Percentiles rank a stretch among this genome's conserved stretches.
Evolutionary conservation across 345 rosid species (phyloP).

Genomic region (Rhizophora mangle): DNA sequence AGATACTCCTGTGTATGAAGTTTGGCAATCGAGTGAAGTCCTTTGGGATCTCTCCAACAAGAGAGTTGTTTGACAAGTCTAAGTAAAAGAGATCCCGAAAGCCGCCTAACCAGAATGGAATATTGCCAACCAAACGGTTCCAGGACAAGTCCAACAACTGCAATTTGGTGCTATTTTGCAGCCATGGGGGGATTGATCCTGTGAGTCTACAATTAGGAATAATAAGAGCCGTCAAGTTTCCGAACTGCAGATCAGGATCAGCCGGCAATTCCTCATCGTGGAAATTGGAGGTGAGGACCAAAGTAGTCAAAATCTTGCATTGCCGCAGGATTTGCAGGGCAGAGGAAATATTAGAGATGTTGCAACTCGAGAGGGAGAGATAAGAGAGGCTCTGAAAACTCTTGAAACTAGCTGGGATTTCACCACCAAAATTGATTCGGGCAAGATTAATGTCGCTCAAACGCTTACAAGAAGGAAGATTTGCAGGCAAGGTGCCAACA

Average conservation of each 20-base stretch:
- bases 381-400: slow-evolving; percentile 53
- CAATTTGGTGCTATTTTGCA: slow-evolving; percentile 45
- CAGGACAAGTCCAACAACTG: slow-evolving; percentile 83
- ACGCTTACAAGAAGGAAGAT: slow-evolving; percentile 51
- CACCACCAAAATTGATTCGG: slow-evolving; percentile 51
- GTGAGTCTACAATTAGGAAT: slow-evolving; percentile 57
- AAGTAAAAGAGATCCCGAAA: slow-evolving; percentile 53
- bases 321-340: slow-evolving; percentile 55
- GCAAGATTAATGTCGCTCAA: slow-evolving; percentile 61
- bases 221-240: slow-evolving; percentile 58
- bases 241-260: slow-evolving; percentile 41
- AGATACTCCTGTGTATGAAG: slow-evolving; percentile 40
- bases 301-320: slow-evolving; percentile 56
- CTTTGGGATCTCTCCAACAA: slow-evolving; percentile 56
- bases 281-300: slow-evolving; percentile 70
- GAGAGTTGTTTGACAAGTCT: slow-evolving; percentile 63
- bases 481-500: slow-evolving; percentile 48
- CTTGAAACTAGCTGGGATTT: slow-evolving; percentile 60
- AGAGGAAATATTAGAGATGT: slow-evolving; percentile 51
- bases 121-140: slow-evolving; percentile 49
- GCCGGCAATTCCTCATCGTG: slow-evolving; percentile 53
- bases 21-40: slow-evolving; percentile 41
- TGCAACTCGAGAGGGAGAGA: slow-evolving; percentile 59
- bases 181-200: slow-evolving; percentile 68
- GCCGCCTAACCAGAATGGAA: slow-evolving; percentile 56